These are phyloP conservation scores for Penicillium chermesinum DNA, from an alignment of 495 filamentous ascomycete genomes.

Conservation along the genomic window DNA sequence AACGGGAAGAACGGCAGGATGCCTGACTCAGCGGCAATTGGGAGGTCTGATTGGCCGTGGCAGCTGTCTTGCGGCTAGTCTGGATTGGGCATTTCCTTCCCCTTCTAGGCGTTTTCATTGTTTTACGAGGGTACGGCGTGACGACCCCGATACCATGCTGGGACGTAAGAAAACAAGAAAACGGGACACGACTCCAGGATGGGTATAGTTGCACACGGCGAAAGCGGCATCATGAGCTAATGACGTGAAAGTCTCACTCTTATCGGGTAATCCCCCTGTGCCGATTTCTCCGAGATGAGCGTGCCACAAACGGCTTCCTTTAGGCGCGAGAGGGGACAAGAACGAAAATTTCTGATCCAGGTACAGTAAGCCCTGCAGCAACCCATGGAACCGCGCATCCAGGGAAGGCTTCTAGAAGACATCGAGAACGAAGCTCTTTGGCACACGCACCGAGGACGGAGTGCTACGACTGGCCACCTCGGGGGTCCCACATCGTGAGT, in stretches of 20 bases:
- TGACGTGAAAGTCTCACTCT: slow-evolving; percentile 28
- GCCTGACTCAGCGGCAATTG: slow-evolving; percentile 11
- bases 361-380: slow-evolving; percentile 1
- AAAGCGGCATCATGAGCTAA: slow-evolving; percentile 24
- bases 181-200: slow-evolving; percentile 1
- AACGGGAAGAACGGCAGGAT: slow-evolving; percentile 8
- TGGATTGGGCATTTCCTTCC: slow-evolving; percentile 9
- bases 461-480: neutral
- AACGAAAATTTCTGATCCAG: neutral
- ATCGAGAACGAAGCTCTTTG: slow-evolving; percentile 20
- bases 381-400: slow-evolving; percentile 13
- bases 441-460: slow-evolving; percentile 10
- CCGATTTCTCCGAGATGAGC: neutral
- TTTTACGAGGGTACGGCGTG: neutral
- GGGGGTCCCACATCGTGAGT: slow-evolving; percentile 2
- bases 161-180: neutral
- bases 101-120: slow-evolving; percentile 4
- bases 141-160: neutral
- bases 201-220: slow-evolving; percentile 9
- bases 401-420: slow-evolving; percentile 30
- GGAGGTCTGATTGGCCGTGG: slow-evolving; percentile 11
- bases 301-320: slow-evolving; percentile 5
- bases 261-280: no score
- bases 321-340: neutral
- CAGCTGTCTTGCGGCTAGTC: neutral